Evolutionary conservation across 1,284 basidiomycete species (phyloP), one percentile per base, ranked within the genome.

Genomic region (Ceratobasidium sp.): DNA sequence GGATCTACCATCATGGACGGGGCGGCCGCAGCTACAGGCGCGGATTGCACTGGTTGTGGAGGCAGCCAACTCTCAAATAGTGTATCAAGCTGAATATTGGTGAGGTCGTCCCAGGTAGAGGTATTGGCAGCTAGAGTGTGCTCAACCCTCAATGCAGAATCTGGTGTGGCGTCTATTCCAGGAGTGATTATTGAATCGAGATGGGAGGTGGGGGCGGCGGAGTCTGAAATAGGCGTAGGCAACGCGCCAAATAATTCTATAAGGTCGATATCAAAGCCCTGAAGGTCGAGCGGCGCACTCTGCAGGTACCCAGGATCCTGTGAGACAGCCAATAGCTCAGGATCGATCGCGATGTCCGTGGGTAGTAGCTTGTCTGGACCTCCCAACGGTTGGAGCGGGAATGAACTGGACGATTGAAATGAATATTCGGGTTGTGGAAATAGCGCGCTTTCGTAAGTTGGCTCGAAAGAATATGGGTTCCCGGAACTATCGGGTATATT

Each of bases 281-380:
- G 50, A 14, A 52, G 18, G 26, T 55, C 50, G 21, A 44, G 50
- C 6, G 50, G 50, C 16, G 9, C 23, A 28, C 23, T 18, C 46
- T 67, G 64, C 14, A 38, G 35, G 26, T 67, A 67, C 8, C 7
- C 18, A 3, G 50, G 52, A 44, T 67, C 41, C 18, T 55, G 49
- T 18, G 49, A 52, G 18, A 67, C 30, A 14, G 64, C 50, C 3
- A 67, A 41, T n/a, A 67, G 52, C 32, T 67, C 47, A 4, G 64
- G 64, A 30, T 67, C 64, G 23, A 67, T 67, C 11, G 44, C 50
- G 28, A 67, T 67, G 30, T 67, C 64, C 14, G 52, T 7, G 16
- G 14, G 8, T 23, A 41, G 57, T 32, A 41, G 57, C 26, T 59
- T 59, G 57, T 43, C 26, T 4, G 18, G 13, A 23, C 23, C 64